These are phyloP conservation scores for Forsythia viridissima DNA, from an alignment of 257 asterid species.

Conservation along the genomic window DNA sequence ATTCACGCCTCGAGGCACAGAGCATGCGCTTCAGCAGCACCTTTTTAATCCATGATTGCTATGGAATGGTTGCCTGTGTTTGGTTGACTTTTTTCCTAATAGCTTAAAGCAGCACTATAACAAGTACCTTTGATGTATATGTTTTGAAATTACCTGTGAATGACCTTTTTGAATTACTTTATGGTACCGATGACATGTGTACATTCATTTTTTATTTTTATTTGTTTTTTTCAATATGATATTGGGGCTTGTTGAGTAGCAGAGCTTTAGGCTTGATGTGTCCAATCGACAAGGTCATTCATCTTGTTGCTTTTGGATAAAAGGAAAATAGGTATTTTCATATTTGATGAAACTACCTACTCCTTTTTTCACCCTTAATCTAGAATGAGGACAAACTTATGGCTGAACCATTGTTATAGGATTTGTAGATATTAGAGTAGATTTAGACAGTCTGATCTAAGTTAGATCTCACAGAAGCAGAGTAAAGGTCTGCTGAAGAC, in stretches of 20 bases:
- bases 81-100: neutral
- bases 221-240: neutral
- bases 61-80: neutral
- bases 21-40: no score
- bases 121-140: neutral
- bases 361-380: neutral
- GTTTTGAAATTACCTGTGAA: neutral
- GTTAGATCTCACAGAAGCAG: neutral
- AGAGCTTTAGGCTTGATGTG: neutral
- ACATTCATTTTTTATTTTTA: neutral
- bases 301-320: neutral
- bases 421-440: neutral
- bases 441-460: neutral
- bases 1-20: no score
- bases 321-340: neutral
- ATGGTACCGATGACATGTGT: neutral
- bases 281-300: neutral
- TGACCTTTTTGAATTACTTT: neutral
- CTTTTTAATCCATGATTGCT: neutral
- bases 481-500: neutral
- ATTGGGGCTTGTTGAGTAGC: neutral
- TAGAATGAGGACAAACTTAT: neutral
- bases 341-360: neutral
- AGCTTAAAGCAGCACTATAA: neutral
- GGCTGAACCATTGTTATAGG: neutral